Base-by-base conservation (phyloP, 73 alveolate genomes). In the Urostyla sp. region DNA sequence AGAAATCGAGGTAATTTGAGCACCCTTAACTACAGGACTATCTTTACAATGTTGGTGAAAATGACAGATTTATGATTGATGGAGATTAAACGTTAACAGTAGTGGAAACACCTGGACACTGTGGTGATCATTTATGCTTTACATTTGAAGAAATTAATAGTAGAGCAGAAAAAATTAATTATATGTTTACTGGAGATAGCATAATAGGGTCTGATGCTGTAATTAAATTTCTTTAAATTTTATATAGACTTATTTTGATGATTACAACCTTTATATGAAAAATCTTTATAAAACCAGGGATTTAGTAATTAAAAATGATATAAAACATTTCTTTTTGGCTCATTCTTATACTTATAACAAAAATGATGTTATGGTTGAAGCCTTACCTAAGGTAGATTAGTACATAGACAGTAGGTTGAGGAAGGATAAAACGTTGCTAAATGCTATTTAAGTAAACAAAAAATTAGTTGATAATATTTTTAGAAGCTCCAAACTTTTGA, bases 121-220 rank as follows among this genome's bases (percentile, higher is more conserved):
- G 66, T 0, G 82, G 52, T n/a, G 93, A 85, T 59, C 93, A 85
- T n/a, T 48, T 77, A 58, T 72, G 83, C 31, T 85, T 85, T 55
- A 20, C 38, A 40, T 67, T 85, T 21, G 80, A 78, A 58, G 82
- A 85, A 46, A 2, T 23, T 27, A 55, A 40, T 10, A n/a, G n/a
- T n/a, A n/a, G n/a, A n/a, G 32, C 44, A 49, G 93, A 85, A 27
- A 78, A 80, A 4, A 66, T 86, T 30, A n/a, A n/a, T n/a, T n/a
- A n/a, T n/a, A 67, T 85, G 4, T 85, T 85, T 30, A 67, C 90
- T 1, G 93, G 93, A 0, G 93, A 85, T 52, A 90, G 78, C 67
- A 86, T 85, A 23, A 30, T 85, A 26, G 93, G 93, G 6, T 21
- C 83, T 8, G 18, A 46, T 13, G 24, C 83, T 6, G 83, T 69